Base-by-base conservation (phyloP, 331 rosid species). In the Malus hybrid region DNA sequence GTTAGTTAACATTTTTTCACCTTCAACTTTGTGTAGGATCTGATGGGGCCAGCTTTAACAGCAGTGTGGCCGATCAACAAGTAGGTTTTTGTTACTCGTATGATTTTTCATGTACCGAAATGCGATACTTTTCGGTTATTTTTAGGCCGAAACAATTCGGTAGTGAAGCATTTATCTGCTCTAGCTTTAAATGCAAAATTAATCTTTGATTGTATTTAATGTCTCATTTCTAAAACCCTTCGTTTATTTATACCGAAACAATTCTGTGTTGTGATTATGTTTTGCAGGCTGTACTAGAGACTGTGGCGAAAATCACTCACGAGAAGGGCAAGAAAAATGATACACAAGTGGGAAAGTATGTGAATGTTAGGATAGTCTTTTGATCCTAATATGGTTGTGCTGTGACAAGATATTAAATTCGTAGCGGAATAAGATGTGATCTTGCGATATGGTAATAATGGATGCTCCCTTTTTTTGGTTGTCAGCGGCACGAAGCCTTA, bases 31-130 rank as follows among this genome's bases (percentile, higher is more conserved):
- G 79, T 60, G 66, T 76, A 95, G 99, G 79, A 71, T 71, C 92
- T 65, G 97, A 91, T 74, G 85, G 81, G 80, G 92, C 82, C 92
- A 95, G 96, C 93, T 95, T 95, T 83, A 95, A 95, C 83, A 95
- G 53, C 88, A 90, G 90, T 77, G 97, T 95, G 42, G 96, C 99
- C 72, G 99, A 92, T 89, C 97, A 95, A 72, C 96, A 95, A 87
- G 99, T 95, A 74, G 33, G 82, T 80, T 80, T 67, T 62, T 18
- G 63, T 62, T 48, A 28, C 61, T 53, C 30, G 26, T 20, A 18
- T 8, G 56, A 34, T 55, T 30, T 52, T 52, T 83, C 71, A 63
- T 64, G 71, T 61, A 19, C 50, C 72, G 2, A 60, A 61, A 11
- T 55, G 73, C 63, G 19, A 28, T 16, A 18, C 8, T 42, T 28